Base-by-base conservation (phyloP, 768 basidiomycete species). In the Cyathus striatus region DNA sequence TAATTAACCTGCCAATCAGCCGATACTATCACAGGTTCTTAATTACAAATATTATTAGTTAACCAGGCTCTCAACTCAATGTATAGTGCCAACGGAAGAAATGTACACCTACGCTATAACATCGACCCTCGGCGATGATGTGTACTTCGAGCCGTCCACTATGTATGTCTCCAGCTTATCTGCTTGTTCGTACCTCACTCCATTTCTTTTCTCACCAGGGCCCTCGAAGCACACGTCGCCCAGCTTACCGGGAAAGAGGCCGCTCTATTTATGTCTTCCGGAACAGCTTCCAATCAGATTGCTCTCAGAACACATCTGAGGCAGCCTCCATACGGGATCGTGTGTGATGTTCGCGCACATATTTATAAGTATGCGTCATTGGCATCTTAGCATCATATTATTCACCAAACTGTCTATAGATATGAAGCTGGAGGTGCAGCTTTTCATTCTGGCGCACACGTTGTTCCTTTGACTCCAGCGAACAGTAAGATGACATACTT, bases 381-480 rank as follows among this genome's bases (percentile, higher is more conserved):
- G n/a, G 21, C 25, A 6, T 43, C 10, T 9, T 34, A 9, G 6
- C 22, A 16, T 26, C n/a, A 18, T 17, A 9, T 22, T 5, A 41
- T 33, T 45, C 42, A 32, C 41, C 20, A 36, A 41, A 32, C 42
- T 17, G 23, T 13, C 36, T 26, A 9, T 41, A 86, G 82, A 49
- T 86, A 88, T 51, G 90, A 93, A 62, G 86, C 88, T 14, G 92
- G 95, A n/a, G 95, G 94, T 16, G 73, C 85, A 36, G 91, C 92
- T 1, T 86, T 84, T 66, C 81, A 89, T 62, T 80, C 82, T 41
- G 80, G 81, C 24, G 86, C 90, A 42, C 78, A 83, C 26, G 69
- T 79, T 2, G 73, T 80, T n/a, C 68, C 80, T 3, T 66, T 86
- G 3, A 56, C 72, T 36, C 84, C 86, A 5, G 66, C 77, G 14